phyloP scores from a whole-genome alignment of 1,284 basidiomycete genomes.

The Blastosporella zonata region DNA sequence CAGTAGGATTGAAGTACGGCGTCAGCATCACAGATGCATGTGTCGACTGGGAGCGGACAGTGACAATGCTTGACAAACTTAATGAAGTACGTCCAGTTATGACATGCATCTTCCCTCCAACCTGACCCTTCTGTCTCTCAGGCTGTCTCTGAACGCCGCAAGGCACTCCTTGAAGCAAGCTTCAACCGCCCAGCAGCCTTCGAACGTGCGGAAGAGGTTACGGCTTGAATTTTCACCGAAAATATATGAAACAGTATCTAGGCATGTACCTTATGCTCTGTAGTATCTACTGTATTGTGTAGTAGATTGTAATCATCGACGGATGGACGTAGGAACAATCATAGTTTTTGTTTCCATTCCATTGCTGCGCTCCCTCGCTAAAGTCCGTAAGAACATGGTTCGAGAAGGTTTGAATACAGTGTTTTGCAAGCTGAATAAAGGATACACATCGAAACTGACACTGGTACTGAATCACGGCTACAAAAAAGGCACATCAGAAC shows the following conservation, averaged over 20 bases:
- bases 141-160: constrained; percentile 35
- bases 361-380: background rate
- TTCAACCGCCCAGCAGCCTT: constrained; percentile 33
- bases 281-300: background rate
- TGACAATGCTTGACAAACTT: constrained; percentile 73
- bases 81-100: constrained; percentile 47
- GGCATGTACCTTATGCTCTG: constrained; percentile 1
- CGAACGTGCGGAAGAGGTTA: constrained; percentile 22
- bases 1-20: constrained; percentile 71
- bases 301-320: constrained; percentile 6
- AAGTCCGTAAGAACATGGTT: background rate
- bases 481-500: background rate
- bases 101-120: background rate
- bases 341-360: background rate
- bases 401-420: background rate
- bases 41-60: constrained; percentile 86
- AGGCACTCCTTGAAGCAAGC: constrained; percentile 29
- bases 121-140: constrained; percentile 9
- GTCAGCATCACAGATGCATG: constrained; percentile 94
- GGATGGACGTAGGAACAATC: constrained; percentile 3
- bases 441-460: background rate
- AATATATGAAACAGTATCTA: background rate
- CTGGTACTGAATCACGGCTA: too few species aligned
- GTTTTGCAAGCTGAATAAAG: background rate
- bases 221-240: constrained; percentile 5